These are phyloP conservation scores for Aspergillus clavatus DNA, from an alignment of 2,329 filamentous ascomycete species.

Conservation along the genomic window DNA sequence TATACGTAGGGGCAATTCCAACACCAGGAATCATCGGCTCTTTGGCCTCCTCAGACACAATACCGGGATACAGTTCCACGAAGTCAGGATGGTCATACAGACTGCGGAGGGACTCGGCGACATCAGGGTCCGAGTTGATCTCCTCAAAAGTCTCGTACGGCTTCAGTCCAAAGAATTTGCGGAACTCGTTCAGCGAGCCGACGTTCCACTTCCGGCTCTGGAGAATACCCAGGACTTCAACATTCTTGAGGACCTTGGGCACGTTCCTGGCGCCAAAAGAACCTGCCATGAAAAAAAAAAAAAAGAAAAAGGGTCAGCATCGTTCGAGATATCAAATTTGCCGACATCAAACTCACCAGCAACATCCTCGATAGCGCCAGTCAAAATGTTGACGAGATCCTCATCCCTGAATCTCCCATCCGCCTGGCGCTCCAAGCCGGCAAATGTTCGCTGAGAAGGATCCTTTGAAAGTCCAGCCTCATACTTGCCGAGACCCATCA, in stretches of 20 bases:
- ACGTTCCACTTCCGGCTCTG: constrained; percentile 73
- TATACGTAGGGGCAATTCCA: constrained; percentile 70
- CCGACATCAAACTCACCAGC: constrained; percentile 20
- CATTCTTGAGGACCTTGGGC: constrained; percentile 65
- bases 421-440: constrained; percentile 57
- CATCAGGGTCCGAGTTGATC: constrained; percentile 71
- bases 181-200: constrained; percentile 77
- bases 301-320: too few relatives aligned
- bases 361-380: constrained; percentile 66
- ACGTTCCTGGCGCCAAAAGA: constrained; percentile 70
- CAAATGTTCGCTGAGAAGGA: constrained; percentile 65
- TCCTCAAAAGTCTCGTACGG: constrained; percentile 74
- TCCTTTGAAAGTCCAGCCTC: constrained; percentile 59
- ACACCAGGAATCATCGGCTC: constrained; percentile 67
- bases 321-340: too few relatives aligned
- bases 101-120: constrained; percentile 60
- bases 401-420: constrained; percentile 71
- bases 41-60: constrained; percentile 72
- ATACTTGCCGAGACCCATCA: constrained; percentile 59
- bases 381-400: constrained; percentile 66
- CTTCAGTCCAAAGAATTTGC: constrained; percentile 73
- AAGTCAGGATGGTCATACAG: constrained; percentile 69
- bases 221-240: constrained; percentile 76
- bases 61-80: constrained; percentile 74
- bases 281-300: constrained; percentile 30